These are phyloP conservation scores for Solanum hybrid DNA, from an alignment of 305 asterid genomes.

Conservation along the genomic window DNA sequence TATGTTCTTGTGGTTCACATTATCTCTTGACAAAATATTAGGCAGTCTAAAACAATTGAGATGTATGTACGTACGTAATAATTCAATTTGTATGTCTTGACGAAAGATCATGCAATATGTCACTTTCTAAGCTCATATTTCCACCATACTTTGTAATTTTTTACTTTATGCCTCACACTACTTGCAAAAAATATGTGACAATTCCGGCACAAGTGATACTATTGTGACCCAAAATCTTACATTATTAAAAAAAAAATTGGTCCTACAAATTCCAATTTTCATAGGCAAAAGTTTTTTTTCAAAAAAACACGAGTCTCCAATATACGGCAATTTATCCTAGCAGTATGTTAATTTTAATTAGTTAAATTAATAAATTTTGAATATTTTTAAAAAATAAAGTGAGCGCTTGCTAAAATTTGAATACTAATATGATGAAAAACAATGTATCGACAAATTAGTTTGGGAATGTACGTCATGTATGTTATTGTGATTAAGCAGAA, in stretches of 20 bases:
- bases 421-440: not conserved
- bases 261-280: not conserved
- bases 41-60: not conserved
- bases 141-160: not conserved
- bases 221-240: not conserved
- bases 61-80: not conserved
- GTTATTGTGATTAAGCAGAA: not conserved
- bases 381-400: too few species aligned
- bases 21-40: not conserved
- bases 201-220: not conserved
- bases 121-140: not conserved
- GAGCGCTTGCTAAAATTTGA: not conserved
- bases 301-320: not conserved
- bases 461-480: not conserved
- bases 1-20: not conserved
- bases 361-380: not conserved
- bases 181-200: not conserved
- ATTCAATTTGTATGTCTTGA: not conserved
- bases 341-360: not conserved
- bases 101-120: not conserved
- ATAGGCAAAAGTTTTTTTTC: not conserved
- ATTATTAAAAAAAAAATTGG: not conserved
- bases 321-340: not conserved
- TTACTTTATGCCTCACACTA: not conserved
- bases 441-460: not conserved